Conservation (phyloP, 345 rosid species). For the Euphorbia tirucalli region DNA sequence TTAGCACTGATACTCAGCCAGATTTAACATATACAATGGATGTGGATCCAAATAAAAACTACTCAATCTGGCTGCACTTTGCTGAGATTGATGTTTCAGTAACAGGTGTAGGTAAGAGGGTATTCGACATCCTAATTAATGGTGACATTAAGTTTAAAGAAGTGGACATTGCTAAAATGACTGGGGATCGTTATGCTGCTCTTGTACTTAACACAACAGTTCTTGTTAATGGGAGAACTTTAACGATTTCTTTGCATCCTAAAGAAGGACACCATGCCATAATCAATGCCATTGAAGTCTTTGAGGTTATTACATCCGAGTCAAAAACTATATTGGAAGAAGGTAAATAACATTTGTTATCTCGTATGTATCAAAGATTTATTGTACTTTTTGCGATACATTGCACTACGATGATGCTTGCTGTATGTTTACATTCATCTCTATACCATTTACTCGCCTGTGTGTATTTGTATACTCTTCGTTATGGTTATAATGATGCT, state of each 20-base stretch:
- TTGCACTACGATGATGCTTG: constrained; percentile 1
- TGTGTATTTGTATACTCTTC: neutral
- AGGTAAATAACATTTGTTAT: constrained; percentile 41
- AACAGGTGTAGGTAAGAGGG: constrained; percentile 62
- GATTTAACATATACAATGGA: constrained; percentile 68
- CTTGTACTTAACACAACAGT: constrained; percentile 79
- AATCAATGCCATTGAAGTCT: constrained; percentile 85
- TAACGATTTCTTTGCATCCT: constrained; percentile 70
- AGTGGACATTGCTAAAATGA: constrained; percentile 66
- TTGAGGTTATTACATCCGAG: constrained; percentile 68
- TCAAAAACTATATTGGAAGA: constrained; percentile 70
- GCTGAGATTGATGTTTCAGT: constrained; percentile 82
- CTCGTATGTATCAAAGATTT: neutral
- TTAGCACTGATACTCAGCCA: constrained; percentile 63
- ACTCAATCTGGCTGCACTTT: constrained; percentile 92
- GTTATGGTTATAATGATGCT: neutral
- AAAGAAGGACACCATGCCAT: constrained; percentile 60
- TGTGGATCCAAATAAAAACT: constrained; percentile 88
- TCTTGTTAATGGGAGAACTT: constrained; percentile 74
- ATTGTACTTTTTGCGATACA: neutral
- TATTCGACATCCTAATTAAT: constrained; percentile 79
- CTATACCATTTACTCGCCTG: too few species aligned
- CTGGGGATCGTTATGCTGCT: constrained; percentile 63
- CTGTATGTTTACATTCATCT: neutral
- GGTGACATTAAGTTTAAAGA: constrained; percentile 48